Evolutionary conservation across 352 stramenopile genomes (phyloP).

Genomic region (Globisporangium viniferum): DNA sequence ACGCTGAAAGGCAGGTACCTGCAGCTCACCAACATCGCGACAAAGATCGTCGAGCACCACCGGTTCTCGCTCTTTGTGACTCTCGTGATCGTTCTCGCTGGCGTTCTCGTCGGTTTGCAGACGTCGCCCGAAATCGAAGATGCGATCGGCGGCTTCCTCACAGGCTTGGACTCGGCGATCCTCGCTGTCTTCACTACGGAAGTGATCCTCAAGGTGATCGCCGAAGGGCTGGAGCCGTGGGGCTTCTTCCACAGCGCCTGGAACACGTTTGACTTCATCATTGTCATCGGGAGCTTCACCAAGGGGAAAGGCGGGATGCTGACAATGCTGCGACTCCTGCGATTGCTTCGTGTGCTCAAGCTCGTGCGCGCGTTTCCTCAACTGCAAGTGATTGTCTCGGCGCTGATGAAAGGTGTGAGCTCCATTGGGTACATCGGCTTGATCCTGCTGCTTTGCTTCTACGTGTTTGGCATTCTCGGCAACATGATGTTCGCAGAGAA

Average conservation of each 20-base stretch:
- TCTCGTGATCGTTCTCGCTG: conserved; percentile 67
- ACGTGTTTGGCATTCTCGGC: conserved; percentile 89
- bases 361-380: conserved; percentile 84
- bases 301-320: conserved; percentile 70
- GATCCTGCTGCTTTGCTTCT: conserved; percentile 89
- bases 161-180: conserved; percentile 59
- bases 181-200: conserved; percentile 75
- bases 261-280: conserved; percentile 87
- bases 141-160: conserved; percentile 44
- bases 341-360: conserved; percentile 84
- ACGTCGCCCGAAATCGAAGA: conserved; percentile 53
- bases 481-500: conserved; percentile 89
- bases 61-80: conserved; percentile 75
- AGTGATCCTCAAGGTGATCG: conserved; percentile 71
- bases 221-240: conserved; percentile 77
- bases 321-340: conserved; percentile 78
- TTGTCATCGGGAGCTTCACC: conserved; percentile 74
- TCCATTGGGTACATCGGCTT: conserved; percentile 89
- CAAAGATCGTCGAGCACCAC: conserved; percentile 55
- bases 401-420: conserved; percentile 82
- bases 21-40: conserved; percentile 30
- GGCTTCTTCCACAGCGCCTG: conserved; percentile 66
- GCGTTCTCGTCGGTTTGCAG: conserved; percentile 75
- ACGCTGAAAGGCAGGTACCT: conserved; percentile 55
- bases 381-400: conserved; percentile 88